These are phyloP conservation scores for Akanthomyces muscarius DNA, from an alignment of 2,329 filamentous ascomycete species.

Conservation along the genomic window DNA sequence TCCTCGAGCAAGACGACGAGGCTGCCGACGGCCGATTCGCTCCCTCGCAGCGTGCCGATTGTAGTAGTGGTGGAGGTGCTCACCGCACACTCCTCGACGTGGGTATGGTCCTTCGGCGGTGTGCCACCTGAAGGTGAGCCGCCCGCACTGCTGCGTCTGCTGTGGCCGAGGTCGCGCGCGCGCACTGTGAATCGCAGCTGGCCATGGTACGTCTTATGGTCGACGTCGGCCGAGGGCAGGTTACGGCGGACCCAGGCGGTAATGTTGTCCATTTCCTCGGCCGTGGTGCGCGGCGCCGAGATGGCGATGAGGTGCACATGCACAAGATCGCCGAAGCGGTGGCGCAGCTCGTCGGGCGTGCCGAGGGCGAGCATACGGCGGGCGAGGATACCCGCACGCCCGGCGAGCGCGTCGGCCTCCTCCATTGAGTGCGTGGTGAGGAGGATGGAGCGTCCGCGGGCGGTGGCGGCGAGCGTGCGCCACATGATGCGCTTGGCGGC, in stretches of 20 bases:
- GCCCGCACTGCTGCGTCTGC: neutral
- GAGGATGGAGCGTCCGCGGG: slow-evolving; percentile 73
- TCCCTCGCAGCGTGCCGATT: slow-evolving; percentile 14
- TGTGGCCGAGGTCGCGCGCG: slow-evolving; percentile 30
- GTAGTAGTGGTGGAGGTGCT: neutral
- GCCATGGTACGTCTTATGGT: slow-evolving; percentile 74
- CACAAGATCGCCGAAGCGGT: slow-evolving; percentile 71
- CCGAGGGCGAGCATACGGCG: slow-evolving; percentile 81
- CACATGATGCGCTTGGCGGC: slow-evolving; percentile 92
- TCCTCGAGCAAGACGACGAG: slow-evolving; percentile 72
- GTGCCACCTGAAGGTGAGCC: too few relatives aligned
- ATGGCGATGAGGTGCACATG: slow-evolving; percentile 77
- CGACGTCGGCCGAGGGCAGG: slow-evolving; percentile 64
- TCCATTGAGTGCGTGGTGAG: slow-evolving; percentile 95
- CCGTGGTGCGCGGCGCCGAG: slow-evolving; percentile 67
- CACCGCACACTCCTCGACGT: neutral
- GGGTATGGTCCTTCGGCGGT: neutral
- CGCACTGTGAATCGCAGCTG: slow-evolving; percentile 82
- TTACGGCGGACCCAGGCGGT: slow-evolving; percentile 59
- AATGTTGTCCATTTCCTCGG: slow-evolving; percentile 63
- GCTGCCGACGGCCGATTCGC: slow-evolving; percentile 56
- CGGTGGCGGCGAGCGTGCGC: slow-evolving; percentile 72
- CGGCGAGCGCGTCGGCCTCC: slow-evolving; percentile 84
- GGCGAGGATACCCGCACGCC: slow-evolving; percentile 80
- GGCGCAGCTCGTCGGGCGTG: slow-evolving; percentile 66